Base-by-base conservation (phyloP, 441 rosid species). In the Cnidoscolus chayamansa region DNA sequence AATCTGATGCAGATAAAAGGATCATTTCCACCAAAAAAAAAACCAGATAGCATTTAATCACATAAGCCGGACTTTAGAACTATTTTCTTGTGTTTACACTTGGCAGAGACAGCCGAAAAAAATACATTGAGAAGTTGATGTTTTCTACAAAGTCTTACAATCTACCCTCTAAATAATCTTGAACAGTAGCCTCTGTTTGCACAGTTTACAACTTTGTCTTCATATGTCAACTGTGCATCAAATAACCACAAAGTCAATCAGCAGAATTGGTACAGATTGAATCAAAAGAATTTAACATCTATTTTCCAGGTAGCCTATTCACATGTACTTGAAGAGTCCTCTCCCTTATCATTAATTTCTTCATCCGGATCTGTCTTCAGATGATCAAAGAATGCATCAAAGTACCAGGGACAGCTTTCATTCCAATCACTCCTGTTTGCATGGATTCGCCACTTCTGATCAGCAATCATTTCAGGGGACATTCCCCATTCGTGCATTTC, bases 401-500 rank as follows among this genome's bases (percentile, higher is more conserved):
- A 87, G 66, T 86, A 85, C 90, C 92, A 90, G 37, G 88, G 73
- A 77, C 92, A 91, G n/a, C 67, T 87, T 3, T 90, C 97, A 60
- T 85, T 88, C 96, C 92, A 91, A 7, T 85, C 86, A 17, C 94
- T 85, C 75, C 59, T 86, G 45, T 51, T 60, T 13, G 94, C 94
- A 30, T 48, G 31, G 48, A 84, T 75, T 37, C 98, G 84, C 89
- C 90, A 87, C 74, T 90, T 91, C 71, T 91, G 98, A 78, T 93
- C 96, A 10, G 83, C 85, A 6, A 95, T 90, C 98, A 90, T 95
- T 78, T 86, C 97, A 0, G 85, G 86, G 0, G 97, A 86, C 57
- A 93, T 78, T 65, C 98, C 99, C 98, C 98, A 93, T 53, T 77
- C 85, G 35, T 15, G 75, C 81, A 95, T 54, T 77, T 91, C 97